phyloP scores from a whole-genome alignment of 345 rosid species.

The Citropsis articulata region DNA sequence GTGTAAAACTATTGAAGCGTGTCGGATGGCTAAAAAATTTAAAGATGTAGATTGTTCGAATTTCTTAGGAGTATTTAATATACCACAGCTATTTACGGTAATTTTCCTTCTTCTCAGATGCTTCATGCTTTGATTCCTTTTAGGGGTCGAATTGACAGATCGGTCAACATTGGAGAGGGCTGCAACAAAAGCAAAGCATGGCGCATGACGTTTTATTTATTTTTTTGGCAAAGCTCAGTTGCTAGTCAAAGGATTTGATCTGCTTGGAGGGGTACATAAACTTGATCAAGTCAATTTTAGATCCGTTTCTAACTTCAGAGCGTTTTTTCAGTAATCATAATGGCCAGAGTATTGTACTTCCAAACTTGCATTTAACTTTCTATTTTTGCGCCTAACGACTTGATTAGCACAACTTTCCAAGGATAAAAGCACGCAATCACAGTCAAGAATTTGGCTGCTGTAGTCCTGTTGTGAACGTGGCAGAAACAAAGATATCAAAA shows the following conservation, averaged over 20 bases:
- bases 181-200: background rate
- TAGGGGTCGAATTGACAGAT: background rate
- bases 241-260: background rate
- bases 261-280: background rate
- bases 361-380: background rate
- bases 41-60: constrained; percentile 15
- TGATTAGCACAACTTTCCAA: background rate
- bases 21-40: constrained; percentile 9
- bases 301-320: background rate
- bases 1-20: constrained; percentile 29
- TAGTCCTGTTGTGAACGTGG: background rate
- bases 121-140: background rate
- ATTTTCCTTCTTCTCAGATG: background rate
- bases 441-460: background rate
- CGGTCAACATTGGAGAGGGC: too few species aligned
- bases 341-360: background rate
- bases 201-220: too few species aligned
- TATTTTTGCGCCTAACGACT: background rate
- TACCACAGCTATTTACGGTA: background rate
- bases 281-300: background rate
- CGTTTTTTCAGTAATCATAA: background rate
- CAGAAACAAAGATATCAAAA: constrained; percentile 1
- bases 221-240: too few species aligned
- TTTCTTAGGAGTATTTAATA: background rate
- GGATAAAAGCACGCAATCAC: background rate